These are phyloP conservation scores for Phylloporus arenicola DNA, from an alignment of 768 basidiomycete species.

Conservation along the genomic window DNA sequence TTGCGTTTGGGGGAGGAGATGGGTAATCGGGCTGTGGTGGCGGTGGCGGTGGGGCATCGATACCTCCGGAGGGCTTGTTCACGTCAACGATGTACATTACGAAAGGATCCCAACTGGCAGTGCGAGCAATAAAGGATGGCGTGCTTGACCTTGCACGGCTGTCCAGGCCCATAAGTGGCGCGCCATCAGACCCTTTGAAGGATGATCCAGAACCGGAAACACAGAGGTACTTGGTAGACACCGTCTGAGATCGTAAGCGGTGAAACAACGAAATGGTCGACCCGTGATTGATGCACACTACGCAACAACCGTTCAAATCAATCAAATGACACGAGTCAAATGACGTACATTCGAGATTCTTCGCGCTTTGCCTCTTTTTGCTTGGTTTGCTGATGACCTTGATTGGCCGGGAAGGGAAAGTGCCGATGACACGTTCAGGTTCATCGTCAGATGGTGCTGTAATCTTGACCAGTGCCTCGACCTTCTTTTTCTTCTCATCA, in stretches of 20 bases:
- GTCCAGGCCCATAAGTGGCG: slow-evolving; percentile 75
- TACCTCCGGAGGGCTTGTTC: slow-evolving; percentile 71
- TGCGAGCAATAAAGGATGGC: slow-evolving; percentile 85
- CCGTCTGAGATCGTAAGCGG: slow-evolving; percentile 90
- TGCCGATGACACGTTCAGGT: slow-evolving; percentile 77
- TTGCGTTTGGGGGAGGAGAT: slow-evolving; percentile 85
- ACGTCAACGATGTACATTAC: slow-evolving; percentile 98
- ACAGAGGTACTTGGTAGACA: slow-evolving; percentile 93
- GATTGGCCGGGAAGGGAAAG: slow-evolving; percentile 91
- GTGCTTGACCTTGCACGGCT: slow-evolving; percentile 64
- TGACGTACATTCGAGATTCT: slow-evolving; percentile 83
- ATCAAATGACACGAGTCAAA: slow-evolving; percentile 10
- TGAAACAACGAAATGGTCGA: slow-evolving; percentile 95
- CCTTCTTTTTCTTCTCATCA: slow-evolving; percentile 92
- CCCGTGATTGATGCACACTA: slow-evolving; percentile 94
- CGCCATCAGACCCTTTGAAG: slow-evolving; percentile 91
- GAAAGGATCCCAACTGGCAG: slow-evolving; percentile 92
- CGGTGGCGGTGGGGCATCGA: slow-evolving; percentile 73
- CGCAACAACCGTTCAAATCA: slow-evolving; percentile 9
- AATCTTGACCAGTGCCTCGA: slow-evolving; percentile 88
- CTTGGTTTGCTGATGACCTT: slow-evolving; percentile 98
- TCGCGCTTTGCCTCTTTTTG: slow-evolving; percentile 92
- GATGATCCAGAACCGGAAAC: slow-evolving; percentile 91
- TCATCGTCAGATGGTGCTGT: slow-evolving; percentile 77
- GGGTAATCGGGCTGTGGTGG: slow-evolving; percentile 88